Base-by-base conservation (phyloP, 1,139 yeast genomes). In the Diutina neorugosa region DNA sequence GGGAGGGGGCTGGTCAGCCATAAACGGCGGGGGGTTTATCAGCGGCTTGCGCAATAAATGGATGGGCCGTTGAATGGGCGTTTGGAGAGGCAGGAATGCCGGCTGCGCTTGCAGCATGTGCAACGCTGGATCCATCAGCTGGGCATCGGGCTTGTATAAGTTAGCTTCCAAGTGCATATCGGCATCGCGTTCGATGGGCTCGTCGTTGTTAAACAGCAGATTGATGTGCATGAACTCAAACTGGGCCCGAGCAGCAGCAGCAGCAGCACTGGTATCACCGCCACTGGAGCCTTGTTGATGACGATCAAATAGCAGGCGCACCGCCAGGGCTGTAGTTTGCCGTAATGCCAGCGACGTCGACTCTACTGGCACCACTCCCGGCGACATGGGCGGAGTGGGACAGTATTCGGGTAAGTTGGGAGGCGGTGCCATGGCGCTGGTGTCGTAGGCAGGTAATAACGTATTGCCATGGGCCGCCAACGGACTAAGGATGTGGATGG, bases 381-480 rank as follows among this genome's bases (percentile, higher is more conserved):
- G 86, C 1, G 84, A 79, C 42, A 76, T 59, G 2, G 82, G 77
- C 52, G 75, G 63, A 58, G 65, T 52, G 1, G 63, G 60, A 7
- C 69, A 53, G 55, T 66, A 66, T 25, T 57, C 57, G 0, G 70
- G 69, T 11, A 63, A 55, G 42, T 54, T 54, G 12, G 31, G 69
- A 53, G 61, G 59, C 52, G 62, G 53, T 37, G 51, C 25, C 25
- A 61, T 60, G 51, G 69, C 71, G 47, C 68, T 44, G n/a, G 50
- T 75, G 12, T 44, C 48, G 60, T 80, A 80, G 1, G 82, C 80
- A 1, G 84, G 88, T 53, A 85, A 68, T 44, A 84, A 65, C 0
- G 91, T 84, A 60, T 85, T 84, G 14, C 86, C 86, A 64, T 84
- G 91, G 1, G 88, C 85, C 53, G 90, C 86, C 47, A 73, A 62